Evolutionary conservation across 345 rosid species (phyloP).

Genomic region (Lepidium didymum): DNA sequence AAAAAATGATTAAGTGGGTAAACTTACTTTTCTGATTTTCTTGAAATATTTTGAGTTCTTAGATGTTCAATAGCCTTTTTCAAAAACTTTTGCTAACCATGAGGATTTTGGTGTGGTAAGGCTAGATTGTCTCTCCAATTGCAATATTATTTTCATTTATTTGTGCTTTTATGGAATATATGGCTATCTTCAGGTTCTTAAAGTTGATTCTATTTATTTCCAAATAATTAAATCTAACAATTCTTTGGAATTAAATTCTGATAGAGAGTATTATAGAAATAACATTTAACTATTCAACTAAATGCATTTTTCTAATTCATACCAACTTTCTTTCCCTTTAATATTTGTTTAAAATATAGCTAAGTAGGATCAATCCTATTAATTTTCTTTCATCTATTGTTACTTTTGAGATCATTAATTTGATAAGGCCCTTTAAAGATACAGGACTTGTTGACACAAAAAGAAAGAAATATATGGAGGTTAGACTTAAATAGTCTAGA

Average conservation of each 20-base stretch:
- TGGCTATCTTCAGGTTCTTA: slow-evolving; percentile 3
- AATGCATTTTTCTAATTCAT: no score
- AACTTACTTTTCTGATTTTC: neutral
- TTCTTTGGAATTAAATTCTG: no score
- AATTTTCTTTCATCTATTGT: neutral
- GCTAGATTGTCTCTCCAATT: slow-evolving; percentile 13
- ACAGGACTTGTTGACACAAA: neutral
- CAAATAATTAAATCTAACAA: neutral
- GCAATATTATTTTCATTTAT: neutral
- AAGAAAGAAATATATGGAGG: neutral
- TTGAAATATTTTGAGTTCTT: slow-evolving; percentile 6
- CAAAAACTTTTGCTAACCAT: slow-evolving; percentile 2
- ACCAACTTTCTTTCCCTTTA: no score
- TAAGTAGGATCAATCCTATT: neutral
- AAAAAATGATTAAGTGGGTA: neutral
- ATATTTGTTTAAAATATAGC: no score
- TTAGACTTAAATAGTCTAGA: neutral
- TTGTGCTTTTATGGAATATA: neutral
- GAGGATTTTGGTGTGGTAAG: slow-evolving; percentile 11
- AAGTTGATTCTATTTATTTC: slow-evolving; percentile 8
- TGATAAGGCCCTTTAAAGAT: neutral
- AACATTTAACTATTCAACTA: no score
- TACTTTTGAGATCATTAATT: neutral
- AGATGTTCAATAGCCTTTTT: neutral
- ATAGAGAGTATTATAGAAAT: no score